Base-by-base conservation (phyloP, 148 eudicot species). In the Rhododendron griersonianum region DNA sequence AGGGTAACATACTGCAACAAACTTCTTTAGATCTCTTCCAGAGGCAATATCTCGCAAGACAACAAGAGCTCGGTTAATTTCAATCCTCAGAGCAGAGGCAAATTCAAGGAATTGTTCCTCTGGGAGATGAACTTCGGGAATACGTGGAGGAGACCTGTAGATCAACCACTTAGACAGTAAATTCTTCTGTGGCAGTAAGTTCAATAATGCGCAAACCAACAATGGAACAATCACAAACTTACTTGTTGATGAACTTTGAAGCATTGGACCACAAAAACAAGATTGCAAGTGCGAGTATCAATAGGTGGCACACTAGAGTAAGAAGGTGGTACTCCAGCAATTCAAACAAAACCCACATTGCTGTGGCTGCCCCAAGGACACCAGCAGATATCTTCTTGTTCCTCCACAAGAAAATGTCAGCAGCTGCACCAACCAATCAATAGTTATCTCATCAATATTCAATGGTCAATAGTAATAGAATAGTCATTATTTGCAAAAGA, bases 351-450 rank as follows among this genome's bases (percentile, higher is more conserved):
- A 95, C 94, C 96, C 98, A 96, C 80, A 94, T 89, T 28, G 89
- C 93, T 83, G 99, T 96, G 25, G 96, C 98, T 45, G 91, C 89
- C 87, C 90, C 96, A 45, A 96, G 92, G 15, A 93, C 95, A 78
- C 89, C 82, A 15, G 95, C 99, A 44, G 99, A 95, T 80, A 94
- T 89, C 94, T 96, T 96, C 92, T 95, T 96, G 95, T 96, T 92
- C 91, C 98, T 96, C 99, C 99, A 96, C 90, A 95, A 85, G 82
- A 95, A 90, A 21, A 96, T 89, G 89, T 96, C 99, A 89, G 99
- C 98, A 93, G 96, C 99, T 96, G 87, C 91, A 90, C 39, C 71
- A 86, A 89, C 57, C 2, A 67, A 35, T 30, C 39, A 71, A 71
- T 13, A 71, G 41, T 14, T 71, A 3, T 30, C 30, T 28, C 65